These are phyloP conservation scores for Neospermospora avenae DNA, from an alignment of 2,329 filamentous ascomycete species.

Conservation along the genomic window DNA sequence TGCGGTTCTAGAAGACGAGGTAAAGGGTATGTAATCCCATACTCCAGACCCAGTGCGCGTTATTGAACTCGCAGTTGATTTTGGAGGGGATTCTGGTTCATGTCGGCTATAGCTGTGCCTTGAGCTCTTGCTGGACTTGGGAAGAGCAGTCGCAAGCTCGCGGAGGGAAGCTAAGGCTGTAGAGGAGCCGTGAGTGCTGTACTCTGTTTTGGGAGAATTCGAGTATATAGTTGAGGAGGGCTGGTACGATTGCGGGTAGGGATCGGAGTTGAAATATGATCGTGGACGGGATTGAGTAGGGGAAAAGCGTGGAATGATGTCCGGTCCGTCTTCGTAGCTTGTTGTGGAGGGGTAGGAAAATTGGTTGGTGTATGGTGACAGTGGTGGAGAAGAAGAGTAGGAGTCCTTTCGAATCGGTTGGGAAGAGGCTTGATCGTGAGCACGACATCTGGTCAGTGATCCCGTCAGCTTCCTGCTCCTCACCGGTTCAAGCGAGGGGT, in stretches of 20 bases:
- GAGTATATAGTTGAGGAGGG: slow-evolving; percentile 34
- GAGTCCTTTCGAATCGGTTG: slow-evolving; percentile 20
- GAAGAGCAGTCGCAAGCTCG: slow-evolving; percentile 31
- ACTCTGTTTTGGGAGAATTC: slow-evolving; percentile 5
- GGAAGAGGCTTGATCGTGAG: slow-evolving; percentile 29
- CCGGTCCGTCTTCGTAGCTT: slow-evolving; percentile 49
- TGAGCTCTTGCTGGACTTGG: slow-evolving; percentile 13
- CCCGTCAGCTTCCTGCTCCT: neutral
- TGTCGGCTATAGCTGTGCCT: neutral
- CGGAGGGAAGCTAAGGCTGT: slow-evolving; percentile 30
- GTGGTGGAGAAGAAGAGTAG: slow-evolving; percentile 33
- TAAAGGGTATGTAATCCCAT: slow-evolving; percentile 34
- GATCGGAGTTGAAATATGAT: slow-evolving; percentile 50
- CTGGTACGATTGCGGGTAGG: slow-evolving; percentile 37
- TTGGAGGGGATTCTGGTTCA: slow-evolving; percentile 21
- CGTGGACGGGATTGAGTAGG: slow-evolving; percentile 57
- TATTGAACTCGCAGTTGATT: slow-evolving; percentile 19
- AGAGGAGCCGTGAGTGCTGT: slow-evolving; percentile 14
- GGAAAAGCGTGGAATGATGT: slow-evolving; percentile 62
- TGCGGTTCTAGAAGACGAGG: slow-evolving; percentile 20
- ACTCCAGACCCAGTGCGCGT: slow-evolving; percentile 26
- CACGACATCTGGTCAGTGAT: slow-evolving; percentile 21
- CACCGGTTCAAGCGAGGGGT: neutral
- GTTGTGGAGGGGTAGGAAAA: slow-evolving; percentile 39
- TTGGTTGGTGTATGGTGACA: slow-evolving; percentile 27